Evolutionary conservation across 2,329 filamentous ascomycete species (phyloP).

Genomic region (Aspergillus melleus): DNA sequence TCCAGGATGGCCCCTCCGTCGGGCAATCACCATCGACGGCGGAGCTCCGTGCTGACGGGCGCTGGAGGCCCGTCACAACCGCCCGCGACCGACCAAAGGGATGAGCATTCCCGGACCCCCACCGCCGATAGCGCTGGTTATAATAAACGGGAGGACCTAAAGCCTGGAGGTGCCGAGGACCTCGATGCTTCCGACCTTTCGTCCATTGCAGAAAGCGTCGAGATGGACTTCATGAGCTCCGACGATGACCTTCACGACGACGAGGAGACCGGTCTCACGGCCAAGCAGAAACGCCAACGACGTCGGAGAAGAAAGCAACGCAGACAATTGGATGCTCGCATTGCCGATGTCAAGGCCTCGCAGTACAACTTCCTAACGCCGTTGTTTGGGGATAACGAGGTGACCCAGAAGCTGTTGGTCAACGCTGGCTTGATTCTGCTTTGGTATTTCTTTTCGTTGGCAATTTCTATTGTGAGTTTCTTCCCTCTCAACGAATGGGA

Average conservation of each 20-base stretch:
- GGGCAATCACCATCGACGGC: conserved; percentile 39
- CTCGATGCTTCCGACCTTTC: conserved; percentile 43
- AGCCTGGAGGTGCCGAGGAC: conserved; percentile 34
- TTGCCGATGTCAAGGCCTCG: conserved; percentile 62
- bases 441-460: conserved; percentile 92
- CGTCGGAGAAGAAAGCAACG: conserved; percentile 68
- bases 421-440: conserved; percentile 80
- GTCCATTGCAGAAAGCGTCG: conserved; percentile 50
- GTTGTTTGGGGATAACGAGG: conserved; percentile 69
- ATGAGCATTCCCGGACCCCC: conserved; percentile 27
- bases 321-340: conserved; percentile 68
- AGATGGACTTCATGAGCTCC: conserved; percentile 60
- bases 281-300: conserved; percentile 65
- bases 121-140: conserved; percentile 23
- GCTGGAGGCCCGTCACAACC: conserved; percentile 53
- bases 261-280: conserved; percentile 84
- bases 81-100: conserved; percentile 34
- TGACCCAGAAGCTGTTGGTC: conserved; percentile 67
- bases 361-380: conserved; percentile 62
- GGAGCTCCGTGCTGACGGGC: conserved; percentile 38
- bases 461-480: conserved; percentile 77
- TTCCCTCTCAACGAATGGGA: not conserved
- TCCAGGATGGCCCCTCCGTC: conserved; percentile 36
- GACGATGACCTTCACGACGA: conserved; percentile 79
- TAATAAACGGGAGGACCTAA: conserved; percentile 38